These are phyloP conservation scores for Quercus dentata DNA, from an alignment of 306 rosid species.

Conservation along the genomic window DNA sequence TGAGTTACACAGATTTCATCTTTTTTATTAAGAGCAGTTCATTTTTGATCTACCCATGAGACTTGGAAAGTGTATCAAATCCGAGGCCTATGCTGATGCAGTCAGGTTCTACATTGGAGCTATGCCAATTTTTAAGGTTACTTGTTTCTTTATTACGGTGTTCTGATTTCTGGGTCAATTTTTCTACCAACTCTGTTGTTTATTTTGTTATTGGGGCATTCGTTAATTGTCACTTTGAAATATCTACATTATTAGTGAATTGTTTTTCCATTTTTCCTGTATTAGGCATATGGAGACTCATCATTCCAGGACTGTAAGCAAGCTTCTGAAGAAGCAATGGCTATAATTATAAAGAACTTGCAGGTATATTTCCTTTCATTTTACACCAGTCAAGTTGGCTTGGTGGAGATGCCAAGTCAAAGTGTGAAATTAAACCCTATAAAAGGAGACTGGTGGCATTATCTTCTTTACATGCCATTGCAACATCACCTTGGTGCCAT, in stretches of 20 bases:
- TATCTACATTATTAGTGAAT: constrained; percentile 14
- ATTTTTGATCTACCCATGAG: constrained; percentile 93
- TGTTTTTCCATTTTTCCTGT: constrained; percentile 20
- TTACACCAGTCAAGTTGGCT: neutral
- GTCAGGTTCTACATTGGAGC: constrained; percentile 90
- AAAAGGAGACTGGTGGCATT: neutral
- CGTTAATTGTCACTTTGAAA: neutral
- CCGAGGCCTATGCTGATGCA: constrained; percentile 89
- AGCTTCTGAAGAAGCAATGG: constrained; percentile 90
- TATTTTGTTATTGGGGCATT: neutral
- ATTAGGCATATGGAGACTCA: constrained; percentile 84
- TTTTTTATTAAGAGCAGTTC: constrained; percentile 60
- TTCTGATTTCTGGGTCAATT: constrained; percentile 19
- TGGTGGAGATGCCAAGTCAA: constrained; percentile 5
- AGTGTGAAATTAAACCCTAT: neutral
- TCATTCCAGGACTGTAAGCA: constrained; percentile 86
- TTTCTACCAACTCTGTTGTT: constrained; percentile 5
- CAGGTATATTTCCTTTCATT: constrained; percentile 49
- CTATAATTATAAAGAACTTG: constrained; percentile 62
- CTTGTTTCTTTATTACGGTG: constrained; percentile 9
- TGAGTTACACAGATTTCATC: constrained; percentile 21
- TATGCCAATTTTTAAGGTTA: constrained; percentile 88
- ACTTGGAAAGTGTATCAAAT: constrained; percentile 81
- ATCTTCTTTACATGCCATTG: neutral
- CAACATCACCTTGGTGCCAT: neutral